Evolutionary conservation across 345 rosid species (phyloP).

Genomic region (Eucalyptus lansdowneana): DNA sequence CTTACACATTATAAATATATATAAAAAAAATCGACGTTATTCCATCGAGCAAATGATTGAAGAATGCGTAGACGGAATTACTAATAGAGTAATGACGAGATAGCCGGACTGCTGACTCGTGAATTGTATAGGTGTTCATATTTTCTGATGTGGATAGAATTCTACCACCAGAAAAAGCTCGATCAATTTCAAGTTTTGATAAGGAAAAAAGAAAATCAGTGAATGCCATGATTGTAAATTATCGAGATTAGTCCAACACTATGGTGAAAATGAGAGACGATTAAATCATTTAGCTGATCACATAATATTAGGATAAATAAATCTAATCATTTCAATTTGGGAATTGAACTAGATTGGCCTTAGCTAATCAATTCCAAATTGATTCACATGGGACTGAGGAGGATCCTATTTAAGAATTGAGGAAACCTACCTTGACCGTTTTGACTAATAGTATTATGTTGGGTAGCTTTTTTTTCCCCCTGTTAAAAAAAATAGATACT

Average conservation of each 20-base stretch:
- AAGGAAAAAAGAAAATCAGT: background rate
- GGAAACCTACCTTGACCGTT: background rate
- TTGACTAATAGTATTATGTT: background rate
- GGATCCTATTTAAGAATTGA: background rate
- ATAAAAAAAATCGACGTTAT: background rate
- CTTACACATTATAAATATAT: background rate
- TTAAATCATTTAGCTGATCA: background rate
- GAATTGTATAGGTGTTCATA: background rate
- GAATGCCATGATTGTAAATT: background rate
- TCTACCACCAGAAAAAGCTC: background rate
- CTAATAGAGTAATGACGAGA: background rate
- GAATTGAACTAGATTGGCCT: background rate
- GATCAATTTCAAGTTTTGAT: background rate
- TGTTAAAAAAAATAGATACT: background rate
- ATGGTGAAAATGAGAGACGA: no score
- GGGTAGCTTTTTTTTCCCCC: background rate
- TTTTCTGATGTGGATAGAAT: background rate
- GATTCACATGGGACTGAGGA: background rate
- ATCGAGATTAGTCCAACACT: background rate
- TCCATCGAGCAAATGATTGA: background rate
- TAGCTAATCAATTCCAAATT: background rate
- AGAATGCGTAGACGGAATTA: background rate
- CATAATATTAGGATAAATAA: background rate
- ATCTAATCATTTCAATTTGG: fast-evolving
- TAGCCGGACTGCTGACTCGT: background rate